Evolutionary conservation across 1,284 basidiomycete genomes (phyloP).

Genomic region (Cutaneotrichosporon dermatis): DNA sequence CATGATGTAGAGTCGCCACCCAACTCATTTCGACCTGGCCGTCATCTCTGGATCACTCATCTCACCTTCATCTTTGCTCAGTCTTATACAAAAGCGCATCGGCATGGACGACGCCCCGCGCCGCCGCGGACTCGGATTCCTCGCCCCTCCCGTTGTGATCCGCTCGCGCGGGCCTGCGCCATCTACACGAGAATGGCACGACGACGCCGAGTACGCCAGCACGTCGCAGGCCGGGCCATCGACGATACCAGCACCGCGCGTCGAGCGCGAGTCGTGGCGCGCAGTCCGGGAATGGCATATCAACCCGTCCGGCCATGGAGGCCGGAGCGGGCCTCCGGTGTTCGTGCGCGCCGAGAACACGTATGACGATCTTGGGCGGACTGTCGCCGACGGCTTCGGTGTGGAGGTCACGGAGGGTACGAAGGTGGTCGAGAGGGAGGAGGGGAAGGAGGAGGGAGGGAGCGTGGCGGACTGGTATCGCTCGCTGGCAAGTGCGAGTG

Average conservation of each 20-base stretch:
- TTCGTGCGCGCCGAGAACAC: conserved; percentile 28
- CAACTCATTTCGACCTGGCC: neutral
- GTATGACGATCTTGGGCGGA: conserved; percentile 35
- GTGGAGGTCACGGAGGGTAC: conserved; percentile 19
- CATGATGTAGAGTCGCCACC: neutral
- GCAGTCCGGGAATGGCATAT: conserved; percentile 42
- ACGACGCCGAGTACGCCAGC: conserved; percentile 1
- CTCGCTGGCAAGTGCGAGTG: conserved; percentile 12
- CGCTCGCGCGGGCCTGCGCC: conserved; percentile 17
- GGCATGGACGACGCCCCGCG: neutral
- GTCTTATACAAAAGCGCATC: too few relatives aligned
- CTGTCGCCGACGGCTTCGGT: conserved; percentile 24
- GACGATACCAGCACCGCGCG: neutral
- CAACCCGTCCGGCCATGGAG: conserved; percentile 35
- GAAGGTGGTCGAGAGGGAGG: neutral
- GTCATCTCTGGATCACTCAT: neutral
- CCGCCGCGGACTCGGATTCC: conserved; percentile 18
- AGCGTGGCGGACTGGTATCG: conserved; percentile 38
- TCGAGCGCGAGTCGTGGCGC: conserved; percentile 10
- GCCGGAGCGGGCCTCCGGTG: conserved; percentile 24
- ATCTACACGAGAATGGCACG: conserved; percentile 1
- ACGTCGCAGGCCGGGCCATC: neutral
- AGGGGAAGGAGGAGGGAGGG: conserved; percentile 19
- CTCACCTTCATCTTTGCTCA: too few relatives aligned
- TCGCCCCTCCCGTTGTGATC: conserved; percentile 31